phyloP scores from a whole-genome alignment of 768 basidiomycete genomes.

The Asterophora lycoperdoides region DNA sequence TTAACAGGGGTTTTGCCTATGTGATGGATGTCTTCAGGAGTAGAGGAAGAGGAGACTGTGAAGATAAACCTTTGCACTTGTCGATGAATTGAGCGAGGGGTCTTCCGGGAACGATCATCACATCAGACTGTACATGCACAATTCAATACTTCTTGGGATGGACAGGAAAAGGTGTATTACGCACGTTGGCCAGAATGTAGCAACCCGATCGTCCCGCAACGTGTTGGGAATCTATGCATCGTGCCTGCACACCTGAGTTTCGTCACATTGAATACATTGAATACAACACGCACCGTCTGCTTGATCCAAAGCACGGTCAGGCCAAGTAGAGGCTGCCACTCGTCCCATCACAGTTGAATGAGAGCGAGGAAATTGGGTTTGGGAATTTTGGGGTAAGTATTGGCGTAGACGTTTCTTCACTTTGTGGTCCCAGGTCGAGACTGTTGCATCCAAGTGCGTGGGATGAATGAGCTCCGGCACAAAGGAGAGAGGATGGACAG shows the following conservation, averaged over 20 bases:
- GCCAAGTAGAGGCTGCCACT: conserved; percentile 47
- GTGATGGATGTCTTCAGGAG: neutral
- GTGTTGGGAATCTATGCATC: conserved; percentile 66
- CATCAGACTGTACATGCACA: conserved; percentile 46
- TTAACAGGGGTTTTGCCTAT: conserved; percentile 67
- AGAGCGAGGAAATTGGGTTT: conserved; percentile 69
- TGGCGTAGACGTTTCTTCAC: conserved; percentile 94
- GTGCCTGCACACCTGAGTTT: neutral
- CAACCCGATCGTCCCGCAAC: conserved; percentile 84
- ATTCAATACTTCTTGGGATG: neutral
- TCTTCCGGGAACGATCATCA: conserved; percentile 51
- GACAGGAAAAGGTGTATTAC: conserved; percentile 16
- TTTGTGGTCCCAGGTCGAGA: conserved; percentile 96
- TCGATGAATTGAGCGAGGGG: conserved; percentile 65
- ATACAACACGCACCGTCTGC: conserved; percentile 62
- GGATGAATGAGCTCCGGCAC: neutral
- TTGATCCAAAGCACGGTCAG: conserved; percentile 81
- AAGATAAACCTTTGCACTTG: conserved; percentile 48
- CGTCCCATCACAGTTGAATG: conserved; percentile 81
- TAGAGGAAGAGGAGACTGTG: neutral
- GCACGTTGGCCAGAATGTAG: conserved; percentile 78
- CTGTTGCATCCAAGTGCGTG: conserved; percentile 76
- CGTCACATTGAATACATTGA: neutral
- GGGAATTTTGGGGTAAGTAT: conserved; percentile 78
- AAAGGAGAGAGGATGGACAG: conserved; percentile 7